Evolutionary conservation across 805 yeast genomes (phyloP).

Genomic region (Maudiozyma barnettii): DNA sequence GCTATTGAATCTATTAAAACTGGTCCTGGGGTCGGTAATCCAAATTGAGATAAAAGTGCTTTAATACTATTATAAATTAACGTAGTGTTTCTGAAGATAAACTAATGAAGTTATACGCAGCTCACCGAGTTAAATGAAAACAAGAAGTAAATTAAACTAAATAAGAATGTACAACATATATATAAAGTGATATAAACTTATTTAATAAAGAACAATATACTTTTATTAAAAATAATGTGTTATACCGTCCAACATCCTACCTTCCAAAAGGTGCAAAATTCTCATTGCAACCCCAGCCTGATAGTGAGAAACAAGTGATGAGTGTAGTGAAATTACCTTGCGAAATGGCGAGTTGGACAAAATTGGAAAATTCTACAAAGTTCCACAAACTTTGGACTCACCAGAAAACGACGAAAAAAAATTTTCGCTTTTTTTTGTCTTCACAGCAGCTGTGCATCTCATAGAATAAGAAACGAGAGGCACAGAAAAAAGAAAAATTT

Average conservation of each 20-base stretch:
- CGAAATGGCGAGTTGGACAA: too few species aligned
- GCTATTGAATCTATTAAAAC: conserved; percentile 1
- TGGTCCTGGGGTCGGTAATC: background rate
- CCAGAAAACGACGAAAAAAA: background rate
- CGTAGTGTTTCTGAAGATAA: conserved; percentile 4
- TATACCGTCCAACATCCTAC: background rate
- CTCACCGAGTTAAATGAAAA: conserved; percentile 3
- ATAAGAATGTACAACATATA: background rate
- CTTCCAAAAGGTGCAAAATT: too few species aligned
- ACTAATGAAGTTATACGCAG: conserved; percentile 8
- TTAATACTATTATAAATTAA: conserved; percentile 3
- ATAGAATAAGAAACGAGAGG: background rate
- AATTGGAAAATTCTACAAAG: background rate
- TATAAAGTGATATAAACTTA: background rate
- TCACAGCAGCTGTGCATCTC: background rate
- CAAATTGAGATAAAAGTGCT: conserved; percentile 2
- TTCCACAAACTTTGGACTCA: background rate
- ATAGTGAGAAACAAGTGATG: too few species aligned
- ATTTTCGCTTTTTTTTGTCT: background rate
- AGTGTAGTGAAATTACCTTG: too few species aligned
- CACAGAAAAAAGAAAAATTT: background rate
- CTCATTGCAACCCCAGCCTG: too few species aligned
- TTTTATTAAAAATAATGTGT: background rate
- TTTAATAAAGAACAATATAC: too few species aligned
- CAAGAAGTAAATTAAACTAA: background rate